Evolutionary conservation across 305 asterid genomes (phyloP), one percentile per base, ranked within the genome.

Genomic region (Andrographis paniculata): DNA sequence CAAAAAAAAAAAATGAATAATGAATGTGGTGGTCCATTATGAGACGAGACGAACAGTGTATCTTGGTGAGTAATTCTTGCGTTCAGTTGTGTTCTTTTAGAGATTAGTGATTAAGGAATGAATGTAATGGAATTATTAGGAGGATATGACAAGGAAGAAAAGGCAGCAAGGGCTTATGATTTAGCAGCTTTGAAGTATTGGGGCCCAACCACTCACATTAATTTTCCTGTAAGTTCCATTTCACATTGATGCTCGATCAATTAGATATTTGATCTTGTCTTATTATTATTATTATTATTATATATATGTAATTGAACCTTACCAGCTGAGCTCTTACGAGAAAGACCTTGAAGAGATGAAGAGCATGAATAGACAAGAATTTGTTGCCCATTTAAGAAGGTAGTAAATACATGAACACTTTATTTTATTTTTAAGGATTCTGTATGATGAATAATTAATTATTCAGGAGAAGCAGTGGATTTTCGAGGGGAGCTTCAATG

Each of bases 341-440:
- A 75, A 73, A 58, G 95, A 85, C 55, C 55, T 82, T 40, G 87
- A 85, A 58, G 87, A 79, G 45, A 85, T 85, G 96, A 68, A 75
- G 38, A 70, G 48, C 67, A 87, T 84, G 96, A 74, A 50, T 14
- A 74, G 94, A 57, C 95, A 80, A 69, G 96, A 87, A 52, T 87
- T 76, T 69, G 96, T 87, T 21, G 95, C 96, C 21, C 87, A 80
- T 54, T 66, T 87, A 60, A 76, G 96, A 84, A 80, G 96, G 96
- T 70, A 60, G 38, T 6, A 7, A 7, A 7, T 33, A 7, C 9
- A 7, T 33, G 13, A 14, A 37, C 16, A 13, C 42, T 2, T 3
- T 37, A 13, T 47, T 61, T 14, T 37, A 40, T 22, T 13, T 33
- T 33, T 9, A 33, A 7, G 11, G 14, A 33, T 7, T 33, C n/a